Conservation (phyloP, 768 basidiomycete species). For the Russula sp. region DNA sequence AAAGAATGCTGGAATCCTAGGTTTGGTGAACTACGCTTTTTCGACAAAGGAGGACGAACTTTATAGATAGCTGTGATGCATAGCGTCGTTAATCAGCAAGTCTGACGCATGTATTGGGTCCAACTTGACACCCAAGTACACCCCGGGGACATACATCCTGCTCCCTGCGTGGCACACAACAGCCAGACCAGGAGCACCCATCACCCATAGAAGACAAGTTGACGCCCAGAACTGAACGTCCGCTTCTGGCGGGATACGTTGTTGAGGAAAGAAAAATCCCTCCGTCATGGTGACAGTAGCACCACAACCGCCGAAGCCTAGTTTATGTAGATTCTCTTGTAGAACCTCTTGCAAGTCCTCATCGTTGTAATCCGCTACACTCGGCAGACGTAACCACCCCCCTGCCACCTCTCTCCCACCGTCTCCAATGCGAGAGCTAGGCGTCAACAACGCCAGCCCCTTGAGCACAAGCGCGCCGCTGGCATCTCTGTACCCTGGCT, state of each 20-base stretch:
- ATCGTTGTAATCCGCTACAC: not conserved
- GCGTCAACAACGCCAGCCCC: not conserved
- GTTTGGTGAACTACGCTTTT: not conserved
- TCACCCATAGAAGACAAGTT: not conserved
- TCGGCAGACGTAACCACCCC: not conserved
- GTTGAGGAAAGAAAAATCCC: constrained; percentile 6
- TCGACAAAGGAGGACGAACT: not conserved
- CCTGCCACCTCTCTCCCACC: not conserved
- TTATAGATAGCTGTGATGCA: not conserved
- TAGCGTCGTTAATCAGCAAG: not conserved
- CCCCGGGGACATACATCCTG: not conserved
- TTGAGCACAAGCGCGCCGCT: not conserved
- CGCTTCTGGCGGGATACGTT: not conserved
- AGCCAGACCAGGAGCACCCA: constrained; percentile 2
- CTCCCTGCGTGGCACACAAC: not conserved
- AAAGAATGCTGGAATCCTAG: not conserved
- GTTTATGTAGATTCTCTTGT: not conserved
- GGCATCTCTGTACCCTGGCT: not conserved
- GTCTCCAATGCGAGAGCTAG: not conserved
- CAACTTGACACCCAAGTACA: not conserved
- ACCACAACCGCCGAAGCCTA: constrained; percentile 1
- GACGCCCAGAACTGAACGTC: not conserved
- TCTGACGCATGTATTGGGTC: not conserved
- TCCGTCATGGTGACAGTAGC: not conserved
- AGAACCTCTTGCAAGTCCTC: not conserved